Conservation (phyloP, 306 rosid genomes). For the Neltuma alba region DNA sequence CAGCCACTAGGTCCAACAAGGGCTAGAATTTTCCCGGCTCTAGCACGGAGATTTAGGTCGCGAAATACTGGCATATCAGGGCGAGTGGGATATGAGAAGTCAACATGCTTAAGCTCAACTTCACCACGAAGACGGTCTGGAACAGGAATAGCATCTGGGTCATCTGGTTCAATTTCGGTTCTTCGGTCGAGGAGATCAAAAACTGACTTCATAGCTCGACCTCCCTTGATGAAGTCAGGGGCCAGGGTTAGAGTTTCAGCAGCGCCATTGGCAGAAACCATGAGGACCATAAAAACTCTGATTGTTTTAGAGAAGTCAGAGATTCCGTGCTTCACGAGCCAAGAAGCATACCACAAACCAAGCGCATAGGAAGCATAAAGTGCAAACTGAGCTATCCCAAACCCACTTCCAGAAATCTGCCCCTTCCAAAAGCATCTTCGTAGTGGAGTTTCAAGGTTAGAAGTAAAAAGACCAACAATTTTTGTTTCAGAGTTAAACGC, state of each 20-base stretch:
- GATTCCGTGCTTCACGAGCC: conserved; percentile 98
- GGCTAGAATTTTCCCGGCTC: conserved; percentile 96
- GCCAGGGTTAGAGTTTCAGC: conserved; percentile 98
- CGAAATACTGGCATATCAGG: conserved; percentile 90
- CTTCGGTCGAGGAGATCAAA: conserved; percentile 93
- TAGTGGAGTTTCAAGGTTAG: conserved; percentile 80
- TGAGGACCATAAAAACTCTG: conserved; percentile 94
- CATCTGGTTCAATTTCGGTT: conserved; percentile 98
- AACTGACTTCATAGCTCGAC: conserved; percentile 94
- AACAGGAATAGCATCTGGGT: conserved; percentile 71
- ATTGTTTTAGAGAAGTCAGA: conserved; percentile 95
- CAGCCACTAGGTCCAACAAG: conserved; percentile 99
- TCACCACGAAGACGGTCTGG: conserved; percentile 94
- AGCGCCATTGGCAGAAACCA: conserved; percentile 99
- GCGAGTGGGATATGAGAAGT: conserved; percentile 87
- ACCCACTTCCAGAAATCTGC: conserved; percentile 96
- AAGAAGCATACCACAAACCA: conserved; percentile 99
- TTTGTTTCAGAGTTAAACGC: conserved; percentile 93
- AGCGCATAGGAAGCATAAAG: conserved; percentile 96
- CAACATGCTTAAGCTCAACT: conserved; percentile 91
- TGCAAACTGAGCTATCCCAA: conserved; percentile 92
- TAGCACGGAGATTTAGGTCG: conserved; percentile 85
- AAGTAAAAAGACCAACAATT: conserved; percentile 78
- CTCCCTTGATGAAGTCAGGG: conserved; percentile 98
- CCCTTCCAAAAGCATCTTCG: conserved; percentile 97